A percentile compares a stretch with the other conserved stretches of the same genome.
These are phyloP conservation scores for Fusarium goolgardi DNA, from an alignment of 2,329 filamentous ascomycete genomes.

Conservation along the genomic window DNA sequence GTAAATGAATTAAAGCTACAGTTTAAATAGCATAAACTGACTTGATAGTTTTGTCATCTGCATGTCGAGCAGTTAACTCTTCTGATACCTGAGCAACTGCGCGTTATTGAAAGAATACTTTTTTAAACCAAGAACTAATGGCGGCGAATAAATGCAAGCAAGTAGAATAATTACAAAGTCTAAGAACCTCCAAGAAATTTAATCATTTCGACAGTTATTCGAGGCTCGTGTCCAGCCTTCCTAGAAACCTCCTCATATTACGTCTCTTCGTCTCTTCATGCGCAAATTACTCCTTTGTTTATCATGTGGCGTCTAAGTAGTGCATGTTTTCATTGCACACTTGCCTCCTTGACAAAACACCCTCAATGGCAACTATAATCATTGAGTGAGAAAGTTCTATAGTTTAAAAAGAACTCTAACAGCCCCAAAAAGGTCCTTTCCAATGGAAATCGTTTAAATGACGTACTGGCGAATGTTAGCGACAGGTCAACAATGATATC, in stretches of 20 bases:
- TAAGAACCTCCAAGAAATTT: not conserved
- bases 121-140: not conserved
- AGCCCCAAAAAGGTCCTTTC: not conserved
- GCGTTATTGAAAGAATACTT: not conserved
- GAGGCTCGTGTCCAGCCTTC: not conserved
- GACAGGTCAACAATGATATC: not conserved
- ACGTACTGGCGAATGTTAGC: constrained; percentile 54
- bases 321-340: not conserved
- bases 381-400: constrained; percentile 6
- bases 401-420: not conserved
- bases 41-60: too few species aligned
- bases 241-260: constrained; percentile 14
- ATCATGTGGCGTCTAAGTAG: not conserved
- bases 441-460: constrained; percentile 50
- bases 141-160: constrained; percentile 17
- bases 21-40: too few species aligned
- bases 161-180: constrained; percentile 26
- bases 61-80: too few species aligned
- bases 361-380: not conserved
- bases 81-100: too few species aligned
- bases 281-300: constrained; percentile 5
- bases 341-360: constrained; percentile 5
- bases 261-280: constrained; percentile 32
- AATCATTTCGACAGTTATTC: constrained; percentile 1
- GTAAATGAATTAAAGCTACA: too few species aligned